Base-by-base conservation (phyloP, 2,329 filamentous ascomycete species). In the Fusarium circinatum region DNA sequence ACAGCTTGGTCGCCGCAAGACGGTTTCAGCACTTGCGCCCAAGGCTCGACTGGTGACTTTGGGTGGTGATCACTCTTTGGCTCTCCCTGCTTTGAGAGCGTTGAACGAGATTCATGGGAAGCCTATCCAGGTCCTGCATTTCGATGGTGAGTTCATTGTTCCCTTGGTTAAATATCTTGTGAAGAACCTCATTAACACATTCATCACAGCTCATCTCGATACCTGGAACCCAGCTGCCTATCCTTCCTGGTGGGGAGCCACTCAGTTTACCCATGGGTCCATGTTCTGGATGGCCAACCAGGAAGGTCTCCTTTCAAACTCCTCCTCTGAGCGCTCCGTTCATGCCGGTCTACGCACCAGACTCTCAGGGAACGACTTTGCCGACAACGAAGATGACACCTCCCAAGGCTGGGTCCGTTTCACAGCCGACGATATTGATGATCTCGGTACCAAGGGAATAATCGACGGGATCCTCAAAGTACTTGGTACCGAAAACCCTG, bases 211-310 rank as follows among this genome's bases (percentile, higher is more conserved):
- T 26, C 94, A 97, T 80, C 87, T 96, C 5, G 94, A 96, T 80
- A 96, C 94, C 6, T 96, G 94, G 94, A 91, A 96, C 80, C 93
- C 94, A 5, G 89, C 87, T 30, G 92, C 94, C 75, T 97, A 97
- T 82, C 93, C 94, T 0, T 91, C 89, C 22, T 90, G 91, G 62
- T 98, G 95, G 95, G 81, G 80, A 44, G 72, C 76, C n/a, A 82
- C 82, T 12, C 79, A 92, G 75, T 96, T 97, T 85, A 97, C 92
- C 79, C 95, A 98, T 82, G 95, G 95, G 9, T 94, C 90, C 75
- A 96, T 97, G 91, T 97, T 97, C 86, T 96, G 94, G 92, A 89
- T 96, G 75, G 95, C 95, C 11, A 91, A 91, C 55, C 90, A 91
- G 36, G 95, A 97, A 81, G 94, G 93, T 0, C 84, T 98, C 32